Percentiles rank a stretch among this genome's conserved stretches.
Evolutionary conservation across 1,139 yeast species (phyloP).

Genomic region (Debaryomycetaceae sp.): DNA sequence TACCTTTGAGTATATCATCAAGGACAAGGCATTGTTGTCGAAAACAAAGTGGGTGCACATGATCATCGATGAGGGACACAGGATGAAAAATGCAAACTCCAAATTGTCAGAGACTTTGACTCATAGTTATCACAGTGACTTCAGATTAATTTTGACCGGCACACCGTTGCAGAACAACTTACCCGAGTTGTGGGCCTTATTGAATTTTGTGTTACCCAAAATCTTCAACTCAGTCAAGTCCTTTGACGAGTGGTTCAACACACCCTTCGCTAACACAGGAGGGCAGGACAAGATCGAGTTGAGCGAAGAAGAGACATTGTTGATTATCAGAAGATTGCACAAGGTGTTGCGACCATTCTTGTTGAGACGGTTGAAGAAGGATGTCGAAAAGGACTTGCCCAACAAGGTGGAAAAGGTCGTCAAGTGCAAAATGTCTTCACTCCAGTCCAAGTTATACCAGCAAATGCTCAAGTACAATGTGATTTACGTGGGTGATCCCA

Average conservation of each 20-base stretch:
- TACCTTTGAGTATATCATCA: slow-evolving; percentile 74
- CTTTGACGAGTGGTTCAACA: slow-evolving; percentile 86
- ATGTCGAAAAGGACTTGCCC: slow-evolving; percentile 95
- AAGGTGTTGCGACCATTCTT: slow-evolving; percentile 94
- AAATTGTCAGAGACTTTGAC: slow-evolving; percentile 69
- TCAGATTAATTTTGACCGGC: slow-evolving; percentile 79
- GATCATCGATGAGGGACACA: slow-evolving; percentile 88
- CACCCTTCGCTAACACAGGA: slow-evolving; percentile 81
- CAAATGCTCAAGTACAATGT: slow-evolving; percentile 73
- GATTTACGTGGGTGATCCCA: slow-evolving; percentile 54
- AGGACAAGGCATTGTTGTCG: slow-evolving; percentile 64
- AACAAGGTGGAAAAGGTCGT: slow-evolving; percentile 92
- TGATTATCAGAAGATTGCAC: slow-evolving; percentile 92
- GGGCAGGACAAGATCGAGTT: slow-evolving; percentile 75
- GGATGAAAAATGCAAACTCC: slow-evolving; percentile 79
- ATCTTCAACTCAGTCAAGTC: slow-evolving; percentile 80
- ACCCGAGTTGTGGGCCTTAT: slow-evolving; percentile 81
- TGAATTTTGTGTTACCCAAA: slow-evolving; percentile 74
- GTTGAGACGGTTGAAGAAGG: slow-evolving; percentile 90
- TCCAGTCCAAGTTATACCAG: slow-evolving; percentile 75
- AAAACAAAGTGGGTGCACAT: slow-evolving; percentile 77
- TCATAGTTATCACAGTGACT: slow-evolving; percentile 67
- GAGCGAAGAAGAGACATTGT: slow-evolving; percentile 88
- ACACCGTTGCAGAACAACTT: slow-evolving; percentile 82
- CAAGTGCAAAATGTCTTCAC: slow-evolving; percentile 88